Evolutionary conservation across 2,329 filamentous ascomycete species (phyloP).

Genomic region (Nigrospora osmanthi): DNA sequence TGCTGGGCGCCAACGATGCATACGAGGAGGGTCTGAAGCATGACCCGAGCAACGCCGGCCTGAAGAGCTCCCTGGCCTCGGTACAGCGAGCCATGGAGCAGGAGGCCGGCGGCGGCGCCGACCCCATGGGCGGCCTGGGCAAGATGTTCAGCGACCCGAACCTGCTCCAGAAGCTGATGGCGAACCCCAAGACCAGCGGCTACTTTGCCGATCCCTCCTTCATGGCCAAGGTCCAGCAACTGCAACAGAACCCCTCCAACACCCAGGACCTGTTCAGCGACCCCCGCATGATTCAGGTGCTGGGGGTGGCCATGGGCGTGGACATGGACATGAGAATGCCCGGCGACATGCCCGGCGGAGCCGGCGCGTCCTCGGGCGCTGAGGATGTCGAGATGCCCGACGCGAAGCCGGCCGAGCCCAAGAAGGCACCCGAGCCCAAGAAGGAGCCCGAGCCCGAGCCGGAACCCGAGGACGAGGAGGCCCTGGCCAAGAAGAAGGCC

Average conservation of each 20-base stretch:
- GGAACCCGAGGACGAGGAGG: conserved; percentile 72
- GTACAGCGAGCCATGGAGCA: conserved; percentile 84
- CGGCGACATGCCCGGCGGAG: conserved; percentile 23
- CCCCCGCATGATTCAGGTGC: conserved; percentile 85
- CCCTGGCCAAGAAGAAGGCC: conserved; percentile 74
- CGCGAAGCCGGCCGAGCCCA: conserved; percentile 31
- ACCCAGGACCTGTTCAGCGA: conserved; percentile 78
- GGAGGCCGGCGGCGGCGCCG: conserved; percentile 50
- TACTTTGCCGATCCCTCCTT: conserved; percentile 78
- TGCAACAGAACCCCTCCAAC: conserved; percentile 74
- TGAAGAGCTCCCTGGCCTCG: conserved; percentile 78
- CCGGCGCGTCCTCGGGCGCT: conserved; percentile 14
- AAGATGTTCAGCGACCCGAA: conserved; percentile 93
- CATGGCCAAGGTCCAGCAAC: conserved; percentile 78
- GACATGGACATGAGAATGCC: conserved; percentile 66
- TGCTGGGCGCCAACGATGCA: conserved; percentile 78
- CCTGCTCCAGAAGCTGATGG: conserved; percentile 81
- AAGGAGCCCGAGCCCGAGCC: conserved; percentile 51
- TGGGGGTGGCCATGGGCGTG: conserved; percentile 88
- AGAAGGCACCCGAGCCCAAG: conserved; percentile 45
- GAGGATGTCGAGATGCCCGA: conserved; percentile 78
- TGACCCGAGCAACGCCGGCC: conserved; percentile 84
- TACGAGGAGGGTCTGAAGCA: conserved; percentile 93
- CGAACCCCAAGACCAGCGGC: conserved; percentile 84
- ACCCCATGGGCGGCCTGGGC: conserved; percentile 71